Evolutionary conservation across 164 flowering plant species (phyloP), one percentile per base, ranked within the genome.

Genomic region (Magnolia changhungtana): DNA sequence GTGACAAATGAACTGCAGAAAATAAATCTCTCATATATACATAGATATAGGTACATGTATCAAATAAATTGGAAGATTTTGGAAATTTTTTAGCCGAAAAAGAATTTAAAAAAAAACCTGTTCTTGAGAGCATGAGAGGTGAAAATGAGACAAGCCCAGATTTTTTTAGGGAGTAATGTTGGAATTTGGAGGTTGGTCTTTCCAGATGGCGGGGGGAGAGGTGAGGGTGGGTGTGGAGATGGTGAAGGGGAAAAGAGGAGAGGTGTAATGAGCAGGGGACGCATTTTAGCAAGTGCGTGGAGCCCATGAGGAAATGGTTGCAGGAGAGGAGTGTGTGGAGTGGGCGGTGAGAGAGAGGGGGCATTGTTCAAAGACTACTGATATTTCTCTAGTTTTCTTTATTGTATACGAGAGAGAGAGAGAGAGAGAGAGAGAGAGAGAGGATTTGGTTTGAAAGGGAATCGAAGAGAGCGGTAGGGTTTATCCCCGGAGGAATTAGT

Each of bases 1-100:
- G 29, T 51, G 49, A 63, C 68, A 71, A 71, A 71, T 76, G 78
- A 71, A 71, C 78, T 76, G n/a, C 64, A 14, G 31, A 37, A 75
- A 64, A 13, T 8, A 72, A 72, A 2, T 10, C 18, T 19, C 31
- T 4, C 72, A 31, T 14, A 18, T 14, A 11, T 70, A 8, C 21
- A 31, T 45, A 70, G 52, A 70, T 37, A 70, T 52, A 45, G 72
- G n/a, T 4, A 14, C n/a, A 59, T 3, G 16, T 14, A 59, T 63
- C 21, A 21, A 16, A 21, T 18, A 7, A 50, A 27, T 1, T n/a
- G 9, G 50, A n/a, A 71, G 29, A 71, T 11, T 58, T 63, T 20
- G 67, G 24, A 31, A 73, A n/a, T 1, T 1, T 27, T 27, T 27
- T 27, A 27, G 29, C 2, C 2, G 29, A 7, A 19, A 61, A 7